Base-by-base conservation (phyloP, 192 early-diverging fungal species). In the Dissophora globulifera region DNA sequence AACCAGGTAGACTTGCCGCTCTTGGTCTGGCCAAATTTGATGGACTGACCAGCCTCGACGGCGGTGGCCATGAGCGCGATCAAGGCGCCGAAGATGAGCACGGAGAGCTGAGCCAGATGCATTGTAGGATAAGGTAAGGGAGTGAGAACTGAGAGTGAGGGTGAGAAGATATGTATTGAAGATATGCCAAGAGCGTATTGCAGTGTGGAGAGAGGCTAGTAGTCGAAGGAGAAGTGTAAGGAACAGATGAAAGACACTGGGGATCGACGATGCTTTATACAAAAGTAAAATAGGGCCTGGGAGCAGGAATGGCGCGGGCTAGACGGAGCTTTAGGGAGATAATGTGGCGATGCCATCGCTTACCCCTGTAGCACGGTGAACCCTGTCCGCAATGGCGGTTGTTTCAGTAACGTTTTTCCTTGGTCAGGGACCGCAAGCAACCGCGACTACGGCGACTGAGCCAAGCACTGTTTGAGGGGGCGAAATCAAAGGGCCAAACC, bases 1-100 rank as follows among this genome's bases (percentile, higher is more conserved):
- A 65, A 75, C 70, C 70, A 75, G 27, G 70, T 75, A 12, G 61
- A 50, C 48, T 58, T 75, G 50, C 70, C 70, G 1, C 25, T 40
- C 7, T 33, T 15, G 26, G 19, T 48, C 22, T 54, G 23, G 48
- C 70, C 70, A 42, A 33, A 45, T 20, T 55, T 30, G 46, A 62
- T 35, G 4, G 20, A 17, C 19, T 33, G 23, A n/a, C 26, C 42
- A 17, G 68, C 58, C 45, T 71, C 51, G 2, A 33, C 22, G 22
- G 55, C 42, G 27, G 42, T 31, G n/a, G 58, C 30, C 27, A 71
- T 4, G 68, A 56, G 15, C 17, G 69, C 40, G 10, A 72, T 17
- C 38, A 63, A 1, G 12, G 45, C 45, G 31, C 22, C 46, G n/a
- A 72, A 17, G 48, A 43, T 35, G n/a, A 58, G 25, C 46, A 68